Evolutionary conservation across 2,329 filamentous ascomycete genomes (phyloP), one percentile per base, ranked within the genome.

Genomic region (Botrytis galanthina): DNA sequence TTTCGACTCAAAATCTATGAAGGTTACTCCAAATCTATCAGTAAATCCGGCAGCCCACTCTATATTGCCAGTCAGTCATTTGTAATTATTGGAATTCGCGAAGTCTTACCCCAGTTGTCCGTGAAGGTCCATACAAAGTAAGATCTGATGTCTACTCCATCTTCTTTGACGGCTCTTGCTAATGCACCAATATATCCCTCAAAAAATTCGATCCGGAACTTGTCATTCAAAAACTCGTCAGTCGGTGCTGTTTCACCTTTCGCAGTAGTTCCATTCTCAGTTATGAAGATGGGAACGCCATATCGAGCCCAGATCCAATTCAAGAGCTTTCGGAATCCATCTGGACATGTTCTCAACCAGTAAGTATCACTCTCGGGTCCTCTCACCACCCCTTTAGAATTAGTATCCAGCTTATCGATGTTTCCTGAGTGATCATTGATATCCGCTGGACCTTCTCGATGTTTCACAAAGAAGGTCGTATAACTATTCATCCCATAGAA

Each of bases 401-500:
- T 91, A 80, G 89, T 86, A 77, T 91, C 88, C 62, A 92, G 86
- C 14, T 90, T 87, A 79, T 95, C 92, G 59, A 96, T 84, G 82
- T 96, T 92, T 70, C 93, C 93, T 26, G 88, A 84, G 82, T 89
- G 89, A 83, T 97, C 93, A 71, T 91, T 86, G 9, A 85, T 84
- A 1, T 88, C 86, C 1, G 92, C 84, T 70, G 87, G 84, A 18
- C 86, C 87, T 18, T 88, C 86, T 80, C 88, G 87, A 84, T 94
- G 90, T 81, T 90, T 90, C 83, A 96, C 90, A 83, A 92, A 96
- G 85, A 95, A 93, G 79, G 93, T 91, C 71, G 92, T 94, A 85
- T 97, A 97, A 85, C 94, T 92, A 86, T 97, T 96, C 92, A 95
- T 95, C 81, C 93, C 93, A 82, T 96, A 97, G 83, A 95, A 97